Percentiles rank a stretch among this genome's conserved stretches.
These are phyloP conservation scores for Moelleriella libera DNA, from an alignment of 2,329 filamentous ascomycete species.

Conservation along the genomic window DNA sequence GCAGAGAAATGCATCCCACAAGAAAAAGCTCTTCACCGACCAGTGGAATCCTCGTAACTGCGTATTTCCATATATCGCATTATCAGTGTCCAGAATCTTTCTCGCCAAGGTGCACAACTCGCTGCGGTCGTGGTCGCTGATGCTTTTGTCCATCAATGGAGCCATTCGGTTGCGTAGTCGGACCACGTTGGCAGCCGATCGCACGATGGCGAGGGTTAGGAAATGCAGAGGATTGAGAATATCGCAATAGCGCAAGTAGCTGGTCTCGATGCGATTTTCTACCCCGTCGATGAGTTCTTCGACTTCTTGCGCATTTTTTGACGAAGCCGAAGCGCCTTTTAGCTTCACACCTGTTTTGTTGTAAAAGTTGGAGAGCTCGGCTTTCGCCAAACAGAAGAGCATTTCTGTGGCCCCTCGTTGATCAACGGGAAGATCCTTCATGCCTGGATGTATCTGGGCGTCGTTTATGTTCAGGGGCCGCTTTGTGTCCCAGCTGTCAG, in stretches of 20 bases:
- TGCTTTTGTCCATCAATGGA: slow-evolving; percentile 11
- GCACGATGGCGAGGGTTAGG: slow-evolving; percentile 12
- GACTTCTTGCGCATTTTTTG: slow-evolving; percentile 13
- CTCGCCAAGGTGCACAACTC: slow-evolving; percentile 17
- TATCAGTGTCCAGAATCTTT: slow-evolving; percentile 21
- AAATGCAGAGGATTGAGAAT: slow-evolving; percentile 22
- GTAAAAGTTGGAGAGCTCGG: slow-evolving; percentile 5
- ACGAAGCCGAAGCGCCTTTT: not conserved
- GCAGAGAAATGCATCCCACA: slow-evolving; percentile 19
- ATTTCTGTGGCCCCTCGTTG: slow-evolving; percentile 18
- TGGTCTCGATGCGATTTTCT: slow-evolving; percentile 24
- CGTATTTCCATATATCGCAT: slow-evolving; percentile 12
- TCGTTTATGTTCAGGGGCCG: slow-evolving; percentile 23
- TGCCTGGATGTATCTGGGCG: slow-evolving; percentile 20
- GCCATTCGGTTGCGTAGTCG: slow-evolving; percentile 9
- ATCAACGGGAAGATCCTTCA: slow-evolving; percentile 15
- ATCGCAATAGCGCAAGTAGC: slow-evolving; percentile 29
- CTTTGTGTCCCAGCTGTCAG: slow-evolving; percentile 14
- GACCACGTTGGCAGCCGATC: slow-evolving; percentile 13
- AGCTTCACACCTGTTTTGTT: slow-evolving; percentile 1
- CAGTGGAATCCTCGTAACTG: slow-evolving; percentile 13
- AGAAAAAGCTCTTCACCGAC: slow-evolving; percentile 18
- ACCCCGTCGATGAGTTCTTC: slow-evolving; percentile 21
- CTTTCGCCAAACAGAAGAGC: slow-evolving; percentile 17
- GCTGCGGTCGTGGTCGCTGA: slow-evolving; percentile 10